These are phyloP conservation scores for Hypoxylon crocopeplum DNA, from an alignment of 495 filamentous ascomycete genomes.

Conservation along the genomic window DNA sequence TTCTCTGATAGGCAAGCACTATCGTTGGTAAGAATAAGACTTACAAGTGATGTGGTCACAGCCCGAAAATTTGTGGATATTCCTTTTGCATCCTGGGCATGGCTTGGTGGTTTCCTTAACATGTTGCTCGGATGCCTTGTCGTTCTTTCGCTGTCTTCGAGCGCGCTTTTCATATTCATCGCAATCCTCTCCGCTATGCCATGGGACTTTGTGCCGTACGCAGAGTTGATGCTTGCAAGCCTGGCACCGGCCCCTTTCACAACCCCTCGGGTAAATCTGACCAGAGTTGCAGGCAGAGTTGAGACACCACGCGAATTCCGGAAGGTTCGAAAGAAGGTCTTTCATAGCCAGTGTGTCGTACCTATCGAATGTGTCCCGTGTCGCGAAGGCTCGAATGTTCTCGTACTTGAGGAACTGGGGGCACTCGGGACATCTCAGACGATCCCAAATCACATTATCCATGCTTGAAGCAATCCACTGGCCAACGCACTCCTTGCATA, in stretches of 20 bases:
- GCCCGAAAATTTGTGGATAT: slow-evolving; percentile 51
- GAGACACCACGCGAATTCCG: slow-evolving; percentile 54
- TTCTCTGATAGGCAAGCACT: background rate
- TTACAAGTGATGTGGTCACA: slow-evolving; percentile 59
- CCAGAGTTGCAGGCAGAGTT: slow-evolving; percentile 49
- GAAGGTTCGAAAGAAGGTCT: slow-evolving; percentile 38
- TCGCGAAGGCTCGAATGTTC: slow-evolving; percentile 43
- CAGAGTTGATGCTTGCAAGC: slow-evolving; percentile 49
- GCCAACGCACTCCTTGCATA: slow-evolving; percentile 48
- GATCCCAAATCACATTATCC: slow-evolving; percentile 42
- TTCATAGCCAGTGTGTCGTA: slow-evolving; percentile 45
- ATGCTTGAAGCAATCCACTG: slow-evolving; percentile 45
- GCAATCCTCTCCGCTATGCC: slow-evolving; percentile 58
- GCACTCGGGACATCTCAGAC: slow-evolving; percentile 50
- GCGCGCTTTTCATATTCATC: slow-evolving; percentile 51
- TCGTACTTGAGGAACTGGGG: slow-evolving; percentile 42
- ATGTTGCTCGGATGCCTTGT: slow-evolving; percentile 47
- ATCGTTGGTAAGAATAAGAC: slow-evolving; percentile 10
- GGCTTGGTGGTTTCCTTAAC: slow-evolving; percentile 48
- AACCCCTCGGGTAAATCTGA: slow-evolving; percentile 46
- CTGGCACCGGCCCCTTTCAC: slow-evolving; percentile 49
- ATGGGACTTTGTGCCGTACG: slow-evolving; percentile 51
- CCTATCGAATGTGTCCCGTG: slow-evolving; percentile 39
- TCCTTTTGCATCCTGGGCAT: slow-evolving; percentile 54
- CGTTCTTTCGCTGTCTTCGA: slow-evolving; percentile 39